Evolutionary conservation across 2,329 filamentous ascomycete genomes (phyloP).

Genomic region (Hymenotorrendiella dingleyae): DNA sequence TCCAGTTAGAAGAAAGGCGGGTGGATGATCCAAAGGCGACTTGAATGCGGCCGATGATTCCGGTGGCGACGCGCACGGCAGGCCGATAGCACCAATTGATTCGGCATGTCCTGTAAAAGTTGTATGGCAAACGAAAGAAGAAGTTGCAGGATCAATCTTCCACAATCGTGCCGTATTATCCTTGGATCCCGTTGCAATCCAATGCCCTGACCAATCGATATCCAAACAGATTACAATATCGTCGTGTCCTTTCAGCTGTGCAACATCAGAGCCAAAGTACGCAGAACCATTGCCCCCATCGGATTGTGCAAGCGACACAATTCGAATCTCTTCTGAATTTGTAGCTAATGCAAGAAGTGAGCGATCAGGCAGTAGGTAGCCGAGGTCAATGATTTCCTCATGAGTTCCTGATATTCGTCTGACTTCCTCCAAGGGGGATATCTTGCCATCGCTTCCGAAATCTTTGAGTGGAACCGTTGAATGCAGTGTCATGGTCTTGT

Average conservation of each 20-base stretch:
- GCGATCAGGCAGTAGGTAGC: conserved; percentile 73
- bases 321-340: conserved; percentile 86
- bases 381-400: conserved; percentile 94
- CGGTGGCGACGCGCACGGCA: conserved; percentile 65
- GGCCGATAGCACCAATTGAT: conserved; percentile 81
- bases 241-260: conserved; percentile 79
- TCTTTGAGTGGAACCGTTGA: conserved; percentile 41
- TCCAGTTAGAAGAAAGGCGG: conserved; percentile 79
- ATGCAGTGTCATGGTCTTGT: conserved; percentile 81
- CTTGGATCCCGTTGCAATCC: conserved; percentile 93
- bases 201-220: conserved; percentile 93
- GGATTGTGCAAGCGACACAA: conserved; percentile 61
- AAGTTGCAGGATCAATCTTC: conserved; percentile 71
- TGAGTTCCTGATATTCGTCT: conserved; percentile 90
- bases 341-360: conserved; percentile 86
- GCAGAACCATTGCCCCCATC: conserved; percentile 23
- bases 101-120: conserved; percentile 89
- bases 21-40: conserved; percentile 73
- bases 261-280: conserved; percentile 88
- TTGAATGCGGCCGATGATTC: conserved; percentile 63
- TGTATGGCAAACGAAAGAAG: conserved; percentile 73
- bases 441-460: conserved; percentile 31
- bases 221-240: conserved; percentile 95
- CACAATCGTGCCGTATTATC: conserved; percentile 92
- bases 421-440: conserved; percentile 37